phyloP scores from a whole-genome alignment of 495 filamentous ascomycete species.

The Tuber aestivum region DNA sequence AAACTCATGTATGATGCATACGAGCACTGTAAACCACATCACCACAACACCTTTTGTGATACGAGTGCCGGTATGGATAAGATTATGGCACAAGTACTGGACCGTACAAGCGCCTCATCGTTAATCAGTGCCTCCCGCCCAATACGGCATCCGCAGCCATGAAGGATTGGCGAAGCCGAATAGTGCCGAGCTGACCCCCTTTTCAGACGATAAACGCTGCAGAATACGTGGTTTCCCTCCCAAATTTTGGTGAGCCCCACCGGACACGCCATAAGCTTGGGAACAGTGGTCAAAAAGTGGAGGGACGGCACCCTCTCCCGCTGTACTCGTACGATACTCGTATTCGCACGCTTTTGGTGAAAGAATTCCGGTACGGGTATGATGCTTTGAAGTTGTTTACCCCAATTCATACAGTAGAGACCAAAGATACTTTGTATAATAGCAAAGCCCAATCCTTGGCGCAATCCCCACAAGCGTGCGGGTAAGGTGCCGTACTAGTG shows the following conservation, averaged over 20 bases:
- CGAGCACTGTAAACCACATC: conserved; percentile 1
- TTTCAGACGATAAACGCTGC: background rate
- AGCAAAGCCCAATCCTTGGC: background rate
- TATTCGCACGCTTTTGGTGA: no score
- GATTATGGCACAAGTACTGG: background rate
- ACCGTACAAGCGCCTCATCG: background rate
- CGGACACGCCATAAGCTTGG: background rate
- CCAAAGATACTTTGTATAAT: background rate
- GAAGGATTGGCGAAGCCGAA: background rate
- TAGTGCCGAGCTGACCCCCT: background rate
- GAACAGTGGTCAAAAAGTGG: background rate
- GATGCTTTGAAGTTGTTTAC: no score
- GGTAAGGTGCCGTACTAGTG: no score
- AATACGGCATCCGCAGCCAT: background rate
- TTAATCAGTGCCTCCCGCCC: background rate
- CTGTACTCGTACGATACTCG: no score
- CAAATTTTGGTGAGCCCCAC: background rate
- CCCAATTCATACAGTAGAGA: background rate
- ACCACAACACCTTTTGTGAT: background rate
- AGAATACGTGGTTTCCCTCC: background rate
- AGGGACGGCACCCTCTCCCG: background rate
- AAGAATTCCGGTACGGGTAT: no score
- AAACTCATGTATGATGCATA: background rate
- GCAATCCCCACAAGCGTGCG: background rate
- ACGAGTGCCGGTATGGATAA: background rate